phyloP scores from a whole-genome alignment of 495 filamentous ascomycete species.

The Recurvomyces mirabilis region DNA sequence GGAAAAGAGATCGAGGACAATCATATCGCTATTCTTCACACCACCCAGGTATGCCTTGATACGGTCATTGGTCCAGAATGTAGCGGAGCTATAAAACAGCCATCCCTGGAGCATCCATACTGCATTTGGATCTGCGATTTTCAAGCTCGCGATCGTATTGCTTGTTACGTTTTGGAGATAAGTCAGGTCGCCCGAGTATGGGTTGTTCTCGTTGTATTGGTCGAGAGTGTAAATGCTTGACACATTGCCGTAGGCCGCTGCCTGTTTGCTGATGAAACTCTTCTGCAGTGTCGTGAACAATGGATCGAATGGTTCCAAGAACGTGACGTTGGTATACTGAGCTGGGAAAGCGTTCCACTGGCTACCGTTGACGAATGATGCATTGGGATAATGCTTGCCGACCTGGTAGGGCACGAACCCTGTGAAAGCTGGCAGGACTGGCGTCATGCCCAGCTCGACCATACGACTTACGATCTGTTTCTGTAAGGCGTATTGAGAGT shows the following conservation, averaged over 20 bases:
- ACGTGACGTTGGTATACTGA: conserved; percentile 39
- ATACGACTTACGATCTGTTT: conserved; percentile 40
- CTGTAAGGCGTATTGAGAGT: conserved; percentile 37
- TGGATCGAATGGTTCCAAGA: conserved; percentile 40
- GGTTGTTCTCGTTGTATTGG: conserved; percentile 39
- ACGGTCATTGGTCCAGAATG: conserved; percentile 41
- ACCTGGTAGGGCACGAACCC: conserved; percentile 39
- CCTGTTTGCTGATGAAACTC: conserved; percentile 40
- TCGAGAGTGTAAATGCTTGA: conserved; percentile 43
- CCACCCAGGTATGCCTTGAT: conserved; percentile 41
- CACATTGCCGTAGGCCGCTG: conserved; percentile 39
- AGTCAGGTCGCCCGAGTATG: conserved; percentile 36
- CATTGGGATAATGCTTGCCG: conserved; percentile 33
- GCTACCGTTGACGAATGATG: conserved; percentile 37
- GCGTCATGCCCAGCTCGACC: conserved; percentile 45
- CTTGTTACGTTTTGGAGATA: conserved; percentile 39
- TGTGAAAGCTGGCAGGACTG: conserved; percentile 29
- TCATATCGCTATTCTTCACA: conserved; percentile 38
- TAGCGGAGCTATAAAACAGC: conserved; percentile 37
- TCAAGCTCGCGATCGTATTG: conserved; percentile 38
- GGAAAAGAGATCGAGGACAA: conserved; percentile 43
- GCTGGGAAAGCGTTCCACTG: conserved; percentile 36
- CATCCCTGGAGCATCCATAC: conserved; percentile 48
- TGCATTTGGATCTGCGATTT: conserved; percentile 38
- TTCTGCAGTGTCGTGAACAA: conserved; percentile 37